Evolutionary conservation across 192 early-diverging fungal genomes (phyloP).

Genomic region (Gigaspora rosea): DNA sequence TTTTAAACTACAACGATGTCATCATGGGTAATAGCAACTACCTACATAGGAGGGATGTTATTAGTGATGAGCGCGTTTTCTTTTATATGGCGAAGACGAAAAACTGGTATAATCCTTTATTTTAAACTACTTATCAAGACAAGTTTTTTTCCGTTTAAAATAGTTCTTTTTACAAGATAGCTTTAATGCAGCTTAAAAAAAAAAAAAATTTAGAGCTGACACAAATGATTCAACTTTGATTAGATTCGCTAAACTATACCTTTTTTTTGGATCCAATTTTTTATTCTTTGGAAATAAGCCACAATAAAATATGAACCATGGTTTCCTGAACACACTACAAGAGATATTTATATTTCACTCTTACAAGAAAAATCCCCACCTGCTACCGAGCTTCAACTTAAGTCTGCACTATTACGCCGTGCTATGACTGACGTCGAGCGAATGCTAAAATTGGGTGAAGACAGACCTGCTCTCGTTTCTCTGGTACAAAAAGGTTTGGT

Average conservation of each 20-base stretch:
- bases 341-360: conserved; percentile 67
- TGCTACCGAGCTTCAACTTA: conserved; percentile 62
- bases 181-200: background rate
- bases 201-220: background rate
- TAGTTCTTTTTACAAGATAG: background rate
- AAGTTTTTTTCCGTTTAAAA: background rate
- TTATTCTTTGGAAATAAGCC: background rate
- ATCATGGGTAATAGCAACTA: background rate
- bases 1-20: background rate
- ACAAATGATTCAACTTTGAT: background rate
- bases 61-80: conserved; percentile 32
- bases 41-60: conserved; percentile 23
- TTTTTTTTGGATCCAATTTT: background rate
- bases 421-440: conserved; percentile 79
- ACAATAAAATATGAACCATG: conserved; percentile 54
- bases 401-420: conserved; percentile 75
- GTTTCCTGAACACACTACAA: conserved; percentile 65
- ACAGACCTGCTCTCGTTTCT: conserved; percentile 73
- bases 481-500: conserved; percentile 79
- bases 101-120: conserved; percentile 14
- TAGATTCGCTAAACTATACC: background rate
- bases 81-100: conserved; percentile 32
- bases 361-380: conserved; percentile 56
- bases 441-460: conserved; percentile 71
- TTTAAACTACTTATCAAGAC: background rate